Base-by-base conservation (phyloP, 2,329 filamentous ascomycete genomes). In the Monosporascus sp. region DNA sequence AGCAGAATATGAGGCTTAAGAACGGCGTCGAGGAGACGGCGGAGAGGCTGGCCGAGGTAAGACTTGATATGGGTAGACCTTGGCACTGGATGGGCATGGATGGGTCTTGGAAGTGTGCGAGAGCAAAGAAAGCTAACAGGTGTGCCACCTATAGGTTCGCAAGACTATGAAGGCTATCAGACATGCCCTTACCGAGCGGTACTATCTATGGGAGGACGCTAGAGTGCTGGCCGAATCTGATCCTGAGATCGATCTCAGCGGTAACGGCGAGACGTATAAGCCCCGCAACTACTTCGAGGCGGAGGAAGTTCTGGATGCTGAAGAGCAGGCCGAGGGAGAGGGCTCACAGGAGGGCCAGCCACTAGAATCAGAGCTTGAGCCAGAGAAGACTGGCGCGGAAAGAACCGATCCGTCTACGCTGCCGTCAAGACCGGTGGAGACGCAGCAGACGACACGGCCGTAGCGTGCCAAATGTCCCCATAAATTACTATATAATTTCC, bases 161-260 rank as follows among this genome's bases (percentile, higher is more conserved):
- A 75, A 77, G 68, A 97, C 93, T 24, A 90, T 93, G 82, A 82
- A 83, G 65, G 78, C 80, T 46, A 96, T 97, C 71, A 90, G 90
- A 74, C 88, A 94, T 61, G 82, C 86, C 49, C 76, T 97, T 65
- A 93, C 89, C 37, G 92, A 97, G 74, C 82, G 93, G 64, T 94
- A 84, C 75, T 93, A 96, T 73, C 82, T 89, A 9, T 97, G 90
- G 88, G 80, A 89, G 65, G 88, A 91, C 66, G 90, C 90, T 22
- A 74, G 82, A 49, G 73, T 79, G 54, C 73, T 89, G 57, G 89
- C 87, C 7, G 76, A 80, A 72, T 66, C 73, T 8, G 89, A 93
- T 66, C 77, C 80, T 5, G 86, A 89, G 68, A 77, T 91, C 62
- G 74, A 89, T 64, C 68, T 88, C 25, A 77, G 74, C 31, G 74